Conservation (phyloP, 305 asterid species). For the Fraxinus dipetala region DNA sequence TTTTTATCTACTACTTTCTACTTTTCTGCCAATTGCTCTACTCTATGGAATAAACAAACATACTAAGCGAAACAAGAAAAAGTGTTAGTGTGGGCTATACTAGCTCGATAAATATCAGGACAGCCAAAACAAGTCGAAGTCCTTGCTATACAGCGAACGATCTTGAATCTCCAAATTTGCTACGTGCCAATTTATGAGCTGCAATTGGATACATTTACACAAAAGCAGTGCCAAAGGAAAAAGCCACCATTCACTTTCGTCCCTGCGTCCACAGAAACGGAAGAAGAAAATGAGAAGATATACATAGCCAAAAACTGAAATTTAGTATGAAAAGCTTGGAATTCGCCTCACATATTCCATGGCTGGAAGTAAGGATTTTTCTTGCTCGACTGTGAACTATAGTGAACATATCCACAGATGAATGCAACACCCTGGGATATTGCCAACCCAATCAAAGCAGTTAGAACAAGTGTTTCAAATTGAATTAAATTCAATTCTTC, state of each 20-base stretch:
- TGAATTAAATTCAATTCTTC: conserved; percentile 2
- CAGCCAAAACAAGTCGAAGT: conserved; percentile 87
- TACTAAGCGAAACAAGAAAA: conserved; percentile 44
- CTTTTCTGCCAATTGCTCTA: conserved; percentile 51
- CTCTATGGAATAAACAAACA: conserved; percentile 35
- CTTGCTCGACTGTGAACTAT: conserved; percentile 60
- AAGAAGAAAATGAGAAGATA: background rate
- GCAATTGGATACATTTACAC: conserved; percentile 88
- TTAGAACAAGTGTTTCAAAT: background rate
- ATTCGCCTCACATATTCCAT: conserved; percentile 77
- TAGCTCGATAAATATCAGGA: conserved; percentile 44
- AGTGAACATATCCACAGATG: conserved; percentile 70
- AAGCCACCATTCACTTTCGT: conserved; percentile 99
- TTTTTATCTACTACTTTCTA: conserved; percentile 35
- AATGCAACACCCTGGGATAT: conserved; percentile 73
- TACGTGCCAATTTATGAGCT: conserved; percentile 87
- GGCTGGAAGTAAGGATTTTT: conserved; percentile 79
- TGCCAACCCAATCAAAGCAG: conserved; percentile 7
- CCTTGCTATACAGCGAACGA: conserved; percentile 85
- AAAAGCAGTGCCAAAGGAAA: conserved; percentile 77
- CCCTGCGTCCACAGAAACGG: conserved; percentile 50
- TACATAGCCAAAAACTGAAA: background rate
- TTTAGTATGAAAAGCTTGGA: background rate
- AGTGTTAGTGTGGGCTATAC: conserved; percentile 47
- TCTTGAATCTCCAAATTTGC: conserved; percentile 99